Percentiles rank a stretch among this genome's conserved stretches.
These are phyloP conservation scores for Lactarius tabidus DNA, from an alignment of 768 basidiomycete genomes.

Conservation along the genomic window DNA sequence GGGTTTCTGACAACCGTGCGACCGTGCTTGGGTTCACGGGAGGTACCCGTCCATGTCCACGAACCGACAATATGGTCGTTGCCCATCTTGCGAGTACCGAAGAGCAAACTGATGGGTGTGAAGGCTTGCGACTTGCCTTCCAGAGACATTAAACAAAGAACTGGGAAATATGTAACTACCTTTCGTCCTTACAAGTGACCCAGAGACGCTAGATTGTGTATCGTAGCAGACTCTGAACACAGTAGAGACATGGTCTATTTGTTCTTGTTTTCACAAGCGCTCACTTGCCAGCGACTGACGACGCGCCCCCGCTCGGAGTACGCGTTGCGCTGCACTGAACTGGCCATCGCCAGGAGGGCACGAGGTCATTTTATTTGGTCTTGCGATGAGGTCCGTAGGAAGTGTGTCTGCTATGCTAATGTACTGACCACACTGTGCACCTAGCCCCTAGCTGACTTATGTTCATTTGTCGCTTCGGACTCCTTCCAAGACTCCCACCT, in stretches of 20 bases:
- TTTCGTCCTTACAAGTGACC: too few relatives aligned
- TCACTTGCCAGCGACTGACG: neutral
- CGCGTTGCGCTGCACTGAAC: constrained; percentile 9
- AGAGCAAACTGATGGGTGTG: neutral
- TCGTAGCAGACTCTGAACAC: too few relatives aligned
- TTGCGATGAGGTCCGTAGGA: constrained; percentile 52
- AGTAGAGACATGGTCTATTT: constrained; percentile 3
- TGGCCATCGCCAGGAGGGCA: constrained; percentile 13
- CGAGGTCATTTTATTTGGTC: constrained; percentile 18
- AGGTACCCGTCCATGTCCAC: neutral
- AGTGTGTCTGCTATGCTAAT: constrained; percentile 7
- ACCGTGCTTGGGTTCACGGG: neutral
- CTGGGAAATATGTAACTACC: too few relatives aligned
- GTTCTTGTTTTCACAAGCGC: constrained; percentile 7
- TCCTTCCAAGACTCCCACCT: constrained; percentile 43
- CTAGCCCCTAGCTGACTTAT: constrained; percentile 59
- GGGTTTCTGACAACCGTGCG: neutral
- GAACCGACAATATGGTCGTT: neutral
- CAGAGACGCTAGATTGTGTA: too few relatives aligned
- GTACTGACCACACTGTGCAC: constrained; percentile 22
- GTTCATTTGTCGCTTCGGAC: constrained; percentile 65
- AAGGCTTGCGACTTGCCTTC: neutral
- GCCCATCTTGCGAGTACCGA: neutral
- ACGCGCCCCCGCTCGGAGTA: neutral
- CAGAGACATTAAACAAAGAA: neutral